Evolutionary conservation across 73 alveolate genomes (phyloP).

Genomic region (Tetrahymena thermophila): DNA sequence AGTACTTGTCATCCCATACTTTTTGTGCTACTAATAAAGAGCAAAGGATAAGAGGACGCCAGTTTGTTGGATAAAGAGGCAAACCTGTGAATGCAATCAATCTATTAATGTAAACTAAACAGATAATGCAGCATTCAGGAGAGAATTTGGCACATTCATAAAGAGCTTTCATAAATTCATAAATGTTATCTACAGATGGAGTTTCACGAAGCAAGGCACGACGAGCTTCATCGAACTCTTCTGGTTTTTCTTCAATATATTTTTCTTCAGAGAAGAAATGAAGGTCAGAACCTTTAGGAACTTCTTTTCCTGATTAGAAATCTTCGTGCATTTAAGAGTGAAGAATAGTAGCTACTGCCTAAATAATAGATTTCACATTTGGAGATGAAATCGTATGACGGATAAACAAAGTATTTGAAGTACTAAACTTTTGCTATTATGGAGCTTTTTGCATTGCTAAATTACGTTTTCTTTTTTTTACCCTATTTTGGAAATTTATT

Average conservation of each 20-base stretch:
- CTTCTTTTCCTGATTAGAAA: slow-evolving; percentile 68
- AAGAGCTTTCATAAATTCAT: slow-evolving; percentile 94
- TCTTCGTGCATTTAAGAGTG: slow-evolving; percentile 95
- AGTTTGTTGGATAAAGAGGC: slow-evolving; percentile 92
- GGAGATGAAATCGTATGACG: slow-evolving; percentile 83
- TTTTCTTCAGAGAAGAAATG: slow-evolving; percentile 95
- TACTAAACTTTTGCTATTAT: neutral
- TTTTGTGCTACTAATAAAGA: slow-evolving; percentile 92
- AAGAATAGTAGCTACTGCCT: slow-evolving; percentile 88
- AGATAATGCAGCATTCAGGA: slow-evolving; percentile 95
- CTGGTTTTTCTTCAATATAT: slow-evolving; percentile 93
- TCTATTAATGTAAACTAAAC: slow-evolving; percentile 92
- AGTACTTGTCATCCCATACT: slow-evolving; percentile 97
- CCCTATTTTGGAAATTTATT: neutral
- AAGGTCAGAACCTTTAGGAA: slow-evolving; percentile 85
- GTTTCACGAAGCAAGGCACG: slow-evolving; percentile 54
- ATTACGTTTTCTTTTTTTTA: neutral
- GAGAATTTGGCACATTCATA: slow-evolving; percentile 87
- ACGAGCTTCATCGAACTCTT: slow-evolving; percentile 83
- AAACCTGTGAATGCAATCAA: slow-evolving; percentile 93
- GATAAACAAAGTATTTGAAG: slow-evolving; percentile 6
- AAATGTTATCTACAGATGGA: slow-evolving; percentile 92
- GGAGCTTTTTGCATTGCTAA: neutral
- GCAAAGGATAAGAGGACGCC: slow-evolving; percentile 97
- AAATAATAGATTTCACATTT: slow-evolving; percentile 81